Evolutionary conservation across 139 green algal genomes (phyloP), one percentile per base, ranked within the genome.

Genomic region (Picochlorum sp.): DNA sequence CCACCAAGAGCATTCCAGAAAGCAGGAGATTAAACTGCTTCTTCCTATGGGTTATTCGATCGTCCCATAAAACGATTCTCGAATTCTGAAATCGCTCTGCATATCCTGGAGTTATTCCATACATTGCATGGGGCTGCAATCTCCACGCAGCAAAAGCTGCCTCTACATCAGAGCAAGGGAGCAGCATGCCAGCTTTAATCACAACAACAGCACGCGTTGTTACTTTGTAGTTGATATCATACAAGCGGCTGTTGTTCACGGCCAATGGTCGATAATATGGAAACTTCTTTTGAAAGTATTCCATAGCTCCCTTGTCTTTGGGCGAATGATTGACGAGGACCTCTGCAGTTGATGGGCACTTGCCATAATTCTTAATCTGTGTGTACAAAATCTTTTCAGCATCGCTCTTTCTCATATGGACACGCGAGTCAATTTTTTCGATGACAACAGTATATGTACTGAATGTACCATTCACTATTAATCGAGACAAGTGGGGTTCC

Each of bases 161-260:
- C 44, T 80, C 69, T 20, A 83, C 60, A 44, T 74, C 62, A 44
- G 38, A 28, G 62, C 76, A 83, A 7, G 63, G 65, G 58, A 83
- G 49, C 24, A 78, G 23, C 30, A 81, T 74, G 56, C 76, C 73
- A 50, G 76, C 73, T 26, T 78, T 64, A 32, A 83, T 44, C 2
- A 68, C 74, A 41, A 83, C 46, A 47, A 82, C 63, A 9, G 64
- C 73, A 14, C 68, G 50, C 8, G 64, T 72, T n/a, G 49, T 20
- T 56, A 56, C n/a, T 16, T 28, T 64, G 14, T 78, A 52, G 2
- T 62, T 49, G 6, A 65, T 38, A 52, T 84, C 77, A 2, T 46
- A 57, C 57, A 30, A 30, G 58, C 80, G 80, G 24, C 77, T 56
- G 65, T 83, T 83, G 65, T 83, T 83, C 30, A 83, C 63, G n/a